Evolutionary conservation across 2,329 filamentous ascomycete species (phyloP).

Genomic region (Blastomyces silverae): DNA sequence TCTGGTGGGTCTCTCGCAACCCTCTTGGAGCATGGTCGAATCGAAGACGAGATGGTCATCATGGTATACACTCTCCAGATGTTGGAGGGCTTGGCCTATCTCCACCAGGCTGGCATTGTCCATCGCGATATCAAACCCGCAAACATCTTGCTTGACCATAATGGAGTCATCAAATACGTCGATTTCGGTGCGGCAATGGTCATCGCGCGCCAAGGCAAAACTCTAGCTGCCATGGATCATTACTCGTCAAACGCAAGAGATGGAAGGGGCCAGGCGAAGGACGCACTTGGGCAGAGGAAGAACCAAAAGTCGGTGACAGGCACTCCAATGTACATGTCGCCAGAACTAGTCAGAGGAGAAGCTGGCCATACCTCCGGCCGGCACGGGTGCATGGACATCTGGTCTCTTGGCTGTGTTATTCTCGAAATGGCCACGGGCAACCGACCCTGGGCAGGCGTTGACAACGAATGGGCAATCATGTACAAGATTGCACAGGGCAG

Average conservation of each 20-base stretch:
- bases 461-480: conserved; percentile 99
- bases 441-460: conserved; percentile 87
- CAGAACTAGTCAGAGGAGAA: conserved; percentile 92
- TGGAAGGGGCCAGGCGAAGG: conserved; percentile 15
- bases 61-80: conserved; percentile 65
- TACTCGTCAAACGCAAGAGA: conserved; percentile 45
- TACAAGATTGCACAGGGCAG: conserved; percentile 99
- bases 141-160: conserved; percentile 70
- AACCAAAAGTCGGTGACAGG: conserved; percentile 91
- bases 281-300: conserved; percentile 31
- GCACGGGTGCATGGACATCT: conserved; percentile 62
- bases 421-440: conserved; percentile 95
- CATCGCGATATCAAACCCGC: conserved; percentile 60
- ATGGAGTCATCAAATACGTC: conserved; percentile 98
- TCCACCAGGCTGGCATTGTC: conserved; percentile 51
- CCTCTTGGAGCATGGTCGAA: conserved; percentile 87
- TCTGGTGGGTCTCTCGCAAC: conserved; percentile 87
- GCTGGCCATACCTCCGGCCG: conserved; percentile 64
- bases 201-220: conserved; percentile 88
- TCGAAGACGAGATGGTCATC: conserved; percentile 53
- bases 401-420: conserved; percentile 65
- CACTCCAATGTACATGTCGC: conserved; percentile 99
- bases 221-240: conserved; percentile 60
- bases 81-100: conserved; percentile 51
- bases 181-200: conserved; percentile 97